These are phyloP conservation scores for Gracilaria gracilis DNA, from an alignment of 23 red algal genomes.

Conservation along the genomic window DNA sequence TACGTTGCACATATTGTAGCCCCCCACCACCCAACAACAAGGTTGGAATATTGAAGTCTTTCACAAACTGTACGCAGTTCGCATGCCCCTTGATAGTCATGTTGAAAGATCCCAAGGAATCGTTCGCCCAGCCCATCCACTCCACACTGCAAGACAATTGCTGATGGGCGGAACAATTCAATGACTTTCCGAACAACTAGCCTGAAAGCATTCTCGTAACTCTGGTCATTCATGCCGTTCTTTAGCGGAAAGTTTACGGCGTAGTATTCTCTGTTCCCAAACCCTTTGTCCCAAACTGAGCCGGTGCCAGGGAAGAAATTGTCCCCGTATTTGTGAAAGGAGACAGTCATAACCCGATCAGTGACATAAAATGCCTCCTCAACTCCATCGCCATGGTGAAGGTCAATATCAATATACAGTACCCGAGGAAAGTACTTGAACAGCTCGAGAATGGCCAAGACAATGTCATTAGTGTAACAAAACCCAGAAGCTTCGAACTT, in stretches of 20 bases:
- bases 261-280: conserved; percentile 60
- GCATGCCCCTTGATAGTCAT: conserved; percentile 69
- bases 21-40: conserved; percentile 76
- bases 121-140: conserved; percentile 62
- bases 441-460: conserved; percentile 67
- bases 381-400: conserved; percentile 81
- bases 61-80: conserved; percentile 56
- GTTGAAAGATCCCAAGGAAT: conserved; percentile 64
- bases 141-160: conserved; percentile 72
- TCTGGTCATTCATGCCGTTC: conserved; percentile 70
- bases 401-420: conserved; percentile 77
- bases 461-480: conserved; percentile 79
- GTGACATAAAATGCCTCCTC: conserved; percentile 80
- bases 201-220: conserved; percentile 53
- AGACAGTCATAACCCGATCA: conserved; percentile 73
- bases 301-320: conserved; percentile 77
- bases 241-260: conserved; percentile 67
- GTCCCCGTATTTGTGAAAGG: conserved; percentile 79
- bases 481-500: conserved; percentile 66
- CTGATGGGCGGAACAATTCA: conserved; percentile 69
- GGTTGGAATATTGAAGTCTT: conserved; percentile 60
- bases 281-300: conserved; percentile 52
- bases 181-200: conserved; percentile 57
- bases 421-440: conserved; percentile 62
- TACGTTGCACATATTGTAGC: conserved; percentile 79